Base-by-base conservation (phyloP, 331 rosid species). In the Cydonia oblonga region DNA sequence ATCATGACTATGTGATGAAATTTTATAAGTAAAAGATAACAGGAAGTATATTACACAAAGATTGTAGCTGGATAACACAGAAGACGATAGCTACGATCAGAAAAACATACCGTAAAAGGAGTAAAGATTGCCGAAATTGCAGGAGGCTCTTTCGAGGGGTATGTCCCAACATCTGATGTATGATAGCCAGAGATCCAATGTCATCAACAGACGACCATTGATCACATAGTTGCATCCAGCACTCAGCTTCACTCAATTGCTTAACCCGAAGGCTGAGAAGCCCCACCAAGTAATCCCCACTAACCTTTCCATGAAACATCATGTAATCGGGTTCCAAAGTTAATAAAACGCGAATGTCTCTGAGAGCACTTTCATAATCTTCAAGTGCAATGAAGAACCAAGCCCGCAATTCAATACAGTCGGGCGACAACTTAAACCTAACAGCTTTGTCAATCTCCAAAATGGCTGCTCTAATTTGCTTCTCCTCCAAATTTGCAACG, bases 191-290 rank as follows among this genome's bases (percentile, higher is more conserved):
- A 77, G 96, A 91, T 77, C 91, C 96, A 8, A 91, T 73, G 71
- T 91, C 97, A 83, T 91, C 96, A 18, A 91, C 96, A 46, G 83
- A 83, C 29, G 96, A 91, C 97, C 97, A 91, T 73, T 84, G 86
- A 56, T 91, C 86, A 61, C 87, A 89, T 18, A 89, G 81, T 20
- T 82, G 83, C 96, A 89, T 89, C 97, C 97, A 91, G 85, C 93
- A 87, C 35, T 91, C 97, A 73, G 90, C 96, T n/a, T 78, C 89
- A 59, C 78, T 86, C 20, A 78, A 76, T 63, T 80, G 76, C 80
- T 73, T 86, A 84, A 84, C 75, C 65, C 9, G 9, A 49, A 49
- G 76, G 61, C 65, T 75, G 66, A 91, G 82, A 46, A 84, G 78
- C 78, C 71, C 81, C 66, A 86, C 84, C 89, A 91, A 58, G 79